These are phyloP conservation scores for Begonia peltatifolia DNA, from an alignment of 306 rosid genomes.

Conservation along the genomic window DNA sequence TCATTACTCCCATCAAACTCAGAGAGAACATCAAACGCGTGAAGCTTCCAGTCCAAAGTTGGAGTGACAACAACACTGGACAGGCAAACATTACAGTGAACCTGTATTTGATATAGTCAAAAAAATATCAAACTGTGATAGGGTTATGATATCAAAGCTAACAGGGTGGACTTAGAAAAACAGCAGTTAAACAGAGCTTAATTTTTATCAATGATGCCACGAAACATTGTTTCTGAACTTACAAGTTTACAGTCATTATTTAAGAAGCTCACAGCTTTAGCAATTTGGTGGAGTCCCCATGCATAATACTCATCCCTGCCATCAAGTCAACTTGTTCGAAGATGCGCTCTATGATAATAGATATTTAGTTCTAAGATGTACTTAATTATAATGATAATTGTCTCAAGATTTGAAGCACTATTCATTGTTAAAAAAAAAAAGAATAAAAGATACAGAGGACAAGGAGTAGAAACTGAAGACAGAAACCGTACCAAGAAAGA, in stretches of 20 bases:
- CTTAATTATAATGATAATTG: too few relatives aligned
- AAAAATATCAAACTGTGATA: conserved; percentile 7
- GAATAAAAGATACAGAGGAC: too few relatives aligned
- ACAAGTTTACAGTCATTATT: conserved; percentile 97
- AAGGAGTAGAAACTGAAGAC: too few relatives aligned
- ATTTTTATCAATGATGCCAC: background rate
- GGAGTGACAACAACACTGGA: conserved; percentile 93
- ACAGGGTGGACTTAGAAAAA: too few relatives aligned
- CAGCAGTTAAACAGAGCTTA: background rate
- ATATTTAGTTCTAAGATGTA: too few relatives aligned
- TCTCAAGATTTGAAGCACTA: too few relatives aligned
- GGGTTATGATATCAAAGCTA: background rate
- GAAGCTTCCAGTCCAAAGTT: conserved; percentile 98
- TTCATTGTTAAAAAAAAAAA: too few relatives aligned
- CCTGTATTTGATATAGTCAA: conserved; percentile 32
- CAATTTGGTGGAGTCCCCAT: conserved; percentile 86
- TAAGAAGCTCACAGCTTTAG: conserved; percentile 97
- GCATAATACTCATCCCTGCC: conserved; percentile 95
- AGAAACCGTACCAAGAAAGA: too few relatives aligned
- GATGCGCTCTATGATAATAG: background rate
- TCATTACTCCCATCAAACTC: conserved; percentile 73
- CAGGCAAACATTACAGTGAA: conserved; percentile 89
- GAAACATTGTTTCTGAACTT: conserved; percentile 19
- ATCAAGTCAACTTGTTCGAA: background rate
- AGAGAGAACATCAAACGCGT: conserved; percentile 91